phyloP scores from a whole-genome alignment of 140 eudicot genomes.

The Cichorium intybus region DNA sequence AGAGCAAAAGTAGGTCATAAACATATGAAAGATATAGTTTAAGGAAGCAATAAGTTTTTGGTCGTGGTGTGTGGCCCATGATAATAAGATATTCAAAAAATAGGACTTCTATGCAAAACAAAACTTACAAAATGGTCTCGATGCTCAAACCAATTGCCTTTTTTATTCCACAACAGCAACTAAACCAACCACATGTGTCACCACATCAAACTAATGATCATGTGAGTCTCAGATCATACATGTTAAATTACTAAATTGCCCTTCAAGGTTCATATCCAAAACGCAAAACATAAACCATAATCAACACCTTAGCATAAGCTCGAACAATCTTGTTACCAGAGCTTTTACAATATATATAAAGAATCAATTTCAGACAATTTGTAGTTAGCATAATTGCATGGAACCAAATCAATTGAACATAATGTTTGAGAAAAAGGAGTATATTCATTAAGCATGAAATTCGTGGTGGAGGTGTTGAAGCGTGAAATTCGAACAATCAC shows the following conservation, averaged over 20 bases:
- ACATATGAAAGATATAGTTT: background rate
- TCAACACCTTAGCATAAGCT: constrained; percentile 85
- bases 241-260: background rate
- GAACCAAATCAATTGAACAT: constrained; percentile 60
- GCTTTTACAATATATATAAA: constrained; percentile 64
- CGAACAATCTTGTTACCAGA: constrained; percentile 75
- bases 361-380: constrained; percentile 51
- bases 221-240: constrained; percentile 16
- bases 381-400: constrained; percentile 59
- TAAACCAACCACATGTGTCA: constrained; percentile 88
- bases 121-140: too few species aligned
- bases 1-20: background rate
- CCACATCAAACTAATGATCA: constrained; percentile 98
- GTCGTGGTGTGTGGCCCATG: constrained; percentile 3
- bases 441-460: too few species aligned
- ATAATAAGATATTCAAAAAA: background rate
- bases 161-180: constrained; percentile 92
- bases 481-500: too few species aligned
- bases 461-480: too few species aligned
- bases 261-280: background rate
- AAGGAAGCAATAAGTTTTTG: constrained; percentile 6
- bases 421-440: too few species aligned
- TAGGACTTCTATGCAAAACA: too few species aligned
- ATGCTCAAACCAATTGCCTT: too few species aligned
- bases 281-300: background rate